Base-by-base conservation (phyloP, 352 stramenopile species). In the Phytopythium mirpurense region DNA sequence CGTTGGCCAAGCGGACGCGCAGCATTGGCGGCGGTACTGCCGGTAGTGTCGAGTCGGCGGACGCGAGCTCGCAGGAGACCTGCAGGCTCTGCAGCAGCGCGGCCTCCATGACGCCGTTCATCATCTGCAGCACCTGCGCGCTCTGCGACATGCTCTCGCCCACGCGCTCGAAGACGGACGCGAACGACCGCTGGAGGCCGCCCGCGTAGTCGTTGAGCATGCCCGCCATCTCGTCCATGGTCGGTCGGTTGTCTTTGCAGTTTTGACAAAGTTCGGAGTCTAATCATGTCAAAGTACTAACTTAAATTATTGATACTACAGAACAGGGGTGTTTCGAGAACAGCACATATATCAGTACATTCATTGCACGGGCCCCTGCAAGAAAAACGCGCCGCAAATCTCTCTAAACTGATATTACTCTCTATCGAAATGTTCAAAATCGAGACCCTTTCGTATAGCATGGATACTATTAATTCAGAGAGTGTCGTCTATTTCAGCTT, bases 81-180 rank as follows among this genome's bases (percentile, higher is more conserved):
- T 52, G 54, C 37, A 91, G 55, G 55, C 75, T 86, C 67, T 91
- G 80, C 51, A 91, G 45, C 70, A 91, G 63, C 49, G 78, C 75
- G 3, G 73, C 62, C 65, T 91, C 80, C 80, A 91, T 89, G 60
- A 89, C 79, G 18, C 73, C 67, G 60, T 91, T 91, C 80, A 91
- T 91, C 74, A 91, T 86, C 41, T 71, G 72, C 80, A 91, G 89
- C 58, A 88, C 67, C 51, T 86, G 65, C 41, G 67, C 70, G 27
- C 78, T 91, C 54, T 88, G 78, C 34, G 62, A 64, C 26, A 91
- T 67, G 32, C 78, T 89, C 54, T 86, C 56, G 12, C 71, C 78
- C 42, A 91, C 72, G 38, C 78, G 77, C 50, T 88, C 70, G 34
- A 88, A 84, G 12, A 88, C 78, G 10, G 65, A 71, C 41, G 70